Conservation (phyloP, 1,284 basidiomycete species). For the Boletus holoroseus region DNA sequence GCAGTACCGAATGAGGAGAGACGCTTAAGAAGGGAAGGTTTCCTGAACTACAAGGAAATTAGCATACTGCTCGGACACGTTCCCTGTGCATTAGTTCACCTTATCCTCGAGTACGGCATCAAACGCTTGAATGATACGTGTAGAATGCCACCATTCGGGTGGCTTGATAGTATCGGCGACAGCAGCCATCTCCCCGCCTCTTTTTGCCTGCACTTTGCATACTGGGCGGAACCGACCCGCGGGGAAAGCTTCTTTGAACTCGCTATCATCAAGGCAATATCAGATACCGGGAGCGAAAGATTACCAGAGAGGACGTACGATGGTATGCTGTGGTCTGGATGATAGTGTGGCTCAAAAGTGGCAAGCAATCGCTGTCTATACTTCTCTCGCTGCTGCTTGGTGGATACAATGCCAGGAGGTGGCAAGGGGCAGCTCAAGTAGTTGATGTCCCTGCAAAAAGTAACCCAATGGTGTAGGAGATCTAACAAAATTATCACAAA, state of each 20-base stretch:
- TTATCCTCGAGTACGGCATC: constrained; percentile 84
- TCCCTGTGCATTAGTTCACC: constrained; percentile 38
- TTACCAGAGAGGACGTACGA: constrained; percentile 41
- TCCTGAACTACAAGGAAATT: constrained; percentile 60
- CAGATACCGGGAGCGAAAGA: neutral
- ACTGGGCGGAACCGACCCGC: constrained; percentile 80
- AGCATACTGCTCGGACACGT: constrained; percentile 10
- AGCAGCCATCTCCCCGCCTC: constrained; percentile 70
- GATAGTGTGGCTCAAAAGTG: constrained; percentile 80
- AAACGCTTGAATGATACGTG: constrained; percentile 82
- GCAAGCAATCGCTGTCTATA: constrained; percentile 70
- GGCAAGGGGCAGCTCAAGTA: constrained; percentile 79
- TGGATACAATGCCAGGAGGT: constrained; percentile 74
- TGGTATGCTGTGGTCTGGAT: constrained; percentile 76
- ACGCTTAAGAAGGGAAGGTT: constrained; percentile 82
- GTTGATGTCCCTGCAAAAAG: constrained; percentile 72
- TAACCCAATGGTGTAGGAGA: constrained; percentile 1
- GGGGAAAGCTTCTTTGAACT: constrained; percentile 95
- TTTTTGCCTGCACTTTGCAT: constrained; percentile 79
- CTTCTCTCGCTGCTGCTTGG: constrained; percentile 79
- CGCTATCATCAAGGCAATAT: constrained; percentile 41
- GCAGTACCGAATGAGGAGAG: constrained; percentile 70
- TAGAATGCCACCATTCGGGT: constrained; percentile 91
- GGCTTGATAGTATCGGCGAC: constrained; percentile 82
- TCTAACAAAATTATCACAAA: neutral